Base-by-base conservation (phyloP, 768 basidiomycete species). In the Suillus bovinus region DNA sequence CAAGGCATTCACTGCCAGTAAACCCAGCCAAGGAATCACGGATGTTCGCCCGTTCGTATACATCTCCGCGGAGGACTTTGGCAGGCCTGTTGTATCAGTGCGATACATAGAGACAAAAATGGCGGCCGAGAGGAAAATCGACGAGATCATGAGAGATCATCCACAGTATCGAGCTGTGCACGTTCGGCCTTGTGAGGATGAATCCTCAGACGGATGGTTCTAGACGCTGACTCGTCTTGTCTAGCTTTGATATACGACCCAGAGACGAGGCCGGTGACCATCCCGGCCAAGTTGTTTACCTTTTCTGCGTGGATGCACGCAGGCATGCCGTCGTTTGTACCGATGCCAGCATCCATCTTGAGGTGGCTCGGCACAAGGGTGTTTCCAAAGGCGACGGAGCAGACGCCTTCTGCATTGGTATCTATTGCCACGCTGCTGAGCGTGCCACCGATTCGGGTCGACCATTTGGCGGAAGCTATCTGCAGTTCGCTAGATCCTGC, bases 171-270 rank as follows among this genome's bases (percentile, higher is more conserved):
- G 91, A 62, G 88, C 85, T 11, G 86, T 96, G 17, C 91, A 91
- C 75, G 83, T 99, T 66, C 83, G 96, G 61, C 96, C 96, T 38
- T 92, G 96, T 98, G 73, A 70, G 91, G 77, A 22, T 53, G 6
- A 11, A 14, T 22, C 11, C n/a, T 22, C 6, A 7, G 4, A 3
- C 11, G 6, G n/a, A 34, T 53, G 4, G 20, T 53, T 53, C 6
- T 34, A 22, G n/a, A 34, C 20, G n/a, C 52, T 34, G n/a, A 29
- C 6, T 34, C 34, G 3, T 53, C 14, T 53, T 34, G 49, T 39
- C 57, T 73, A 94, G 97, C 95, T 66, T 81, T 99, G 60, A 94
- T 99, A 68, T 99, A 98, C 76, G 96, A 99, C 72, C 90, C 96
- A 8, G 94, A 97, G 74, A 81, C 89, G 65, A 88, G 95, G 47